Evolutionary conservation across 2,329 filamentous ascomycete species (phyloP).

Genomic region (Aspergillus sp.): DNA sequence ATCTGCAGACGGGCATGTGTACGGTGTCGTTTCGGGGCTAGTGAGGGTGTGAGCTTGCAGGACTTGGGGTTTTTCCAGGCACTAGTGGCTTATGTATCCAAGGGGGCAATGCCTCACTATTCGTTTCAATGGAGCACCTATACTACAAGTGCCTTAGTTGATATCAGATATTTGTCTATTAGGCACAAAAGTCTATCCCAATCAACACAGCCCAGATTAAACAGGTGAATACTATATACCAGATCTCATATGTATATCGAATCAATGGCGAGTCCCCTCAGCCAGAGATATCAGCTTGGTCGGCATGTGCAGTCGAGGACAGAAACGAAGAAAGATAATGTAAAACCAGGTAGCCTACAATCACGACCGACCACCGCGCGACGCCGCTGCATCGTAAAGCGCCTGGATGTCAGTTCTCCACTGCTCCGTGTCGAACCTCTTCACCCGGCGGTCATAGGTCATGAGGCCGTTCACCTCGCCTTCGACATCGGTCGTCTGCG

Average conservation of each 20-base stretch:
- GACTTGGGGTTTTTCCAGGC: too few species aligned
- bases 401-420: constrained; percentile 61
- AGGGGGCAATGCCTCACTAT: too few species aligned
- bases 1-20: background rate
- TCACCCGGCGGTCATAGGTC: constrained; percentile 63
- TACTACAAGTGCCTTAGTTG: too few species aligned
- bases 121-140: too few species aligned
- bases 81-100: too few species aligned
- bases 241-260: background rate
- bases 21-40: background rate
- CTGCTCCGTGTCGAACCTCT: constrained; percentile 53
- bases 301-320: background rate
- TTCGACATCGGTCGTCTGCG: constrained; percentile 72
- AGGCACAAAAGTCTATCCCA: background rate
- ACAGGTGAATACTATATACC: background rate
- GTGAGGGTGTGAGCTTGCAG: too few species aligned
- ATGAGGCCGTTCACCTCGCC: constrained; percentile 71
- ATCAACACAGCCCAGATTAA: background rate
- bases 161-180: too few species aligned
- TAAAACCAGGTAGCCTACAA: too few species aligned
- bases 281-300: background rate
- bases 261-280: background rate
- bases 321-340: background rate
- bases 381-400: constrained; percentile 55
- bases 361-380: background rate